Percentiles rank a stretch among this genome's conserved stretches.
phyloP scores from a whole-genome alignment of 192 early-diverging fungal species.

The Umbelopsis isabellina region DNA sequence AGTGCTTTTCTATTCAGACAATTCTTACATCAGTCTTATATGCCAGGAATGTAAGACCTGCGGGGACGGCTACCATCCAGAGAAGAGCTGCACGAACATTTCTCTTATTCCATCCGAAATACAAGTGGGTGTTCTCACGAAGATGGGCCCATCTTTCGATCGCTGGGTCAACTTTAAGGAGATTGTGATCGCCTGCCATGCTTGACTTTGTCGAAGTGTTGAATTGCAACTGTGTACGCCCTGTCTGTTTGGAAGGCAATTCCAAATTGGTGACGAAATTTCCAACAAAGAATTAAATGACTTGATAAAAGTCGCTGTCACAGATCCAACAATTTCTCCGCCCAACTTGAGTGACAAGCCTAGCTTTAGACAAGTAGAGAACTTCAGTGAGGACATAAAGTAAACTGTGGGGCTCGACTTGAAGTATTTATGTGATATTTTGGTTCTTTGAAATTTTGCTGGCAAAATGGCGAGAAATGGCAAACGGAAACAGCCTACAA shows the following conservation, averaged over 20 bases:
- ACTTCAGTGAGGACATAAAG: no score
- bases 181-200: constrained; percentile 36
- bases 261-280: not conserved
- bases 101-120: constrained; percentile 41
- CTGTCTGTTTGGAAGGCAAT: constrained; percentile 1
- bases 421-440: no score
- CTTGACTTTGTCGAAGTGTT: constrained; percentile 5
- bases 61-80: constrained; percentile 41
- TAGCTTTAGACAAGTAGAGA: no score
- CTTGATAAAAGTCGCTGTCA: not conserved
- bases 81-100: constrained; percentile 29
- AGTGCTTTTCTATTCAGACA: not conserved
- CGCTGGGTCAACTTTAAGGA: constrained; percentile 41
- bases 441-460: no score
- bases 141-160: constrained; percentile 45
- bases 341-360: no score
- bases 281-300: not conserved
- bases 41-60: constrained; percentile 37
- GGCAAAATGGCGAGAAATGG: constrained; percentile 4
- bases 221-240: not conserved
- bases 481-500: constrained; percentile 2
- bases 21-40: constrained; percentile 43
- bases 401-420: no score
- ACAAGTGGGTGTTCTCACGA: constrained; percentile 45
- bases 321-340: not conserved